Base-by-base conservation (phyloP, 2,329 filamentous ascomycete species). In the Sporothrix brasiliensis region DNA sequence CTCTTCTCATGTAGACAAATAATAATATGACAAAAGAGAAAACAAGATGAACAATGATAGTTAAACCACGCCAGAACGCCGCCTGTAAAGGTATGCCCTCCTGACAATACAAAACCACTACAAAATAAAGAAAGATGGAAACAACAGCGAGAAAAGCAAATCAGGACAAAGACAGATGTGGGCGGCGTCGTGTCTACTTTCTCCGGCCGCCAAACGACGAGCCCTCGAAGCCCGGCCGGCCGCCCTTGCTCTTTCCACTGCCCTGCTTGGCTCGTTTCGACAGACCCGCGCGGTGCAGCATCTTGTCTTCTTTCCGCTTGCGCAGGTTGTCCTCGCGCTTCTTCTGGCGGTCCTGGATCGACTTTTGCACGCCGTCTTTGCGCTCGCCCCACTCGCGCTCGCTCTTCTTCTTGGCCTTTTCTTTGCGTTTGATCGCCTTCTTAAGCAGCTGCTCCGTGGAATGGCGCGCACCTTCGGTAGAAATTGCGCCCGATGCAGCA, bases 361-460 rank as follows among this genome's bases (percentile, higher is more conserved):
- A 84, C 80, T 91, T 91, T 74, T 88, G 86, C 65, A 98, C 89
- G 41, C 89, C 90, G 39, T 91, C 88, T 52, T 88, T 82, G 65
- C 92, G 86, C 70, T 93, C 91, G 61, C 83, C 86, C 92, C 95
- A 98, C 77, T 95, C 93, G 78, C 91, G 90, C 79, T 93, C 92
- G 78, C 92, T 96, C 88, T 95, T 97, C 81, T 90, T 91, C 88
- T 97, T 98, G 68, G 87, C 84, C 75, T 90, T 88, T 77, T 97
- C 93, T 83, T 97, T 96, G 75, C 94, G 89, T 86, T 97, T 97
- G 74, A 98, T 84, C 0, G 94, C 92, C 85, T 97, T 97, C 85
- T 97, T 97, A 39, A 99, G 85, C 70, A 97, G 82, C 60, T 87
- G 88, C 73, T 93, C 92, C 13, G 73, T 72, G 30, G 71, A 63